Evolutionary conservation across 495 filamentous ascomycete species (phyloP).

Genomic region (Penicillium canariense): DNA sequence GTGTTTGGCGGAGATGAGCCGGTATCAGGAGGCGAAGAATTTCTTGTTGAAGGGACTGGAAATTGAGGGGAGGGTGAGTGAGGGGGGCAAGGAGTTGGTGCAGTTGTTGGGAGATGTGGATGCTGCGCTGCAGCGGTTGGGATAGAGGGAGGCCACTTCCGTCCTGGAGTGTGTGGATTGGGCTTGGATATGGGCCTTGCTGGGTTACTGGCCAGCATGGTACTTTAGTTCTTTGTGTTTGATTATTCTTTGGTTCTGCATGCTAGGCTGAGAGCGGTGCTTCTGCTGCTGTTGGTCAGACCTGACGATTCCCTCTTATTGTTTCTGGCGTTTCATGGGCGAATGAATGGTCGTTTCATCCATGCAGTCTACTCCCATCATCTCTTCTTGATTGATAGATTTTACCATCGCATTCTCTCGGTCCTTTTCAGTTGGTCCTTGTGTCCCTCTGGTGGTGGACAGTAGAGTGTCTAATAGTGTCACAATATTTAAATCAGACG

Average conservation of each 20-base stretch:
- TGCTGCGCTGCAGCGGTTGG: conserved; percentile 30
- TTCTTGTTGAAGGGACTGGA: conserved; percentile 74
- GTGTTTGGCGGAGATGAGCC: conserved; percentile 86
- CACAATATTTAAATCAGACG: too few species aligned
- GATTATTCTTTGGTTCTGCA: neutral
- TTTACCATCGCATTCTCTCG: neutral
- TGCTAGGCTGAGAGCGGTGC: conserved; percentile 1
- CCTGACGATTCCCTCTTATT: conserved; percentile 16
- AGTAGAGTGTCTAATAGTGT: too few species aligned
- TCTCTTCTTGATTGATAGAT: neutral
- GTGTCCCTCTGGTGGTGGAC: too few species aligned
- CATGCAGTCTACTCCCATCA: neutral
- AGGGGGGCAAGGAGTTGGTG: conserved; percentile 57
- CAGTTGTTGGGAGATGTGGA: conserved; percentile 70
- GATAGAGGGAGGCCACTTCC: neutral
- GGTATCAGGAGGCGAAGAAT: conserved; percentile 74
- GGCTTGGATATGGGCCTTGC: neutral
- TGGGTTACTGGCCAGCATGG: neutral
- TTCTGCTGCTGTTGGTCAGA: conserved; percentile 1
- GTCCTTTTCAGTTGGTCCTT: neutral
- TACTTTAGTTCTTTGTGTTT: neutral
- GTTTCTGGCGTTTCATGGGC: conserved; percentile 10
- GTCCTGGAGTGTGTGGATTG: neutral
- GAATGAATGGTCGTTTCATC: neutral
- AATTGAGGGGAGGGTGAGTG: conserved; percentile 74